Evolutionary conservation across 2,329 filamentous ascomycete genomes (phyloP), one percentile per base, ranked within the genome.

Genomic region (Pseudopithomyces chartarum): DNA sequence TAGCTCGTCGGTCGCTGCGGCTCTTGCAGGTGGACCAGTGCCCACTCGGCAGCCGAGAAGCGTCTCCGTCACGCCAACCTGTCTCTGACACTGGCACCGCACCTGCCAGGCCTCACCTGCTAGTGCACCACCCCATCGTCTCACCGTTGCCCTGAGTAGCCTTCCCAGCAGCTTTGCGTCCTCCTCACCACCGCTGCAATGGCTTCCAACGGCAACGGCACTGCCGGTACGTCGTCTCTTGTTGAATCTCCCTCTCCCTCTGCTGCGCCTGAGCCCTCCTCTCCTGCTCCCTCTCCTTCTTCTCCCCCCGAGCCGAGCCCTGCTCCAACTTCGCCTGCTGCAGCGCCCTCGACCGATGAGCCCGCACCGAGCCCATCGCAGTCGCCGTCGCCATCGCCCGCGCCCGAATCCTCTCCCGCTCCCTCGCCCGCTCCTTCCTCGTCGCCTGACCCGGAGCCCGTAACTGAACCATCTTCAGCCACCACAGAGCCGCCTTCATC

Each of bases 141-240:
- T 42, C 36, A 19, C 22, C 32, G 19, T 38, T n/a, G 13, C 10
- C 45, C 10, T 29, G 17, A 17, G 19, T 38, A 12, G 13, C 10
- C 45, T 6, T 29, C 5, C 22, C 7, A 39, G 46, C 6, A 36
- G 23, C 45, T 42, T 52, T 44, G 22, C 11, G 32, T 33, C n/a
- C 29, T 20, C 32, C 43, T 29, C 26, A 22, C 29, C 44, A 36
- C 26, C 49, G 29, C 44, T 26, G 67, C 58, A 59, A 71, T 71
- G 67, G 59, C 69, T 53, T 62, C 61, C 56, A 69, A 64, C 26
- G 26, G 26, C 63, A 70, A 68, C 63, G 59, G 52, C 55, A 66
- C 71, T 61, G 58, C 66, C 58, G 68, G 73, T 75, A 74, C 68
- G 73, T 75, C 68, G 45, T 58, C 65, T 67, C 40, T 62, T 57